Base-by-base conservation (phyloP, 2,329 filamentous ascomycete species). In the Aspergillus sp. region DNA sequence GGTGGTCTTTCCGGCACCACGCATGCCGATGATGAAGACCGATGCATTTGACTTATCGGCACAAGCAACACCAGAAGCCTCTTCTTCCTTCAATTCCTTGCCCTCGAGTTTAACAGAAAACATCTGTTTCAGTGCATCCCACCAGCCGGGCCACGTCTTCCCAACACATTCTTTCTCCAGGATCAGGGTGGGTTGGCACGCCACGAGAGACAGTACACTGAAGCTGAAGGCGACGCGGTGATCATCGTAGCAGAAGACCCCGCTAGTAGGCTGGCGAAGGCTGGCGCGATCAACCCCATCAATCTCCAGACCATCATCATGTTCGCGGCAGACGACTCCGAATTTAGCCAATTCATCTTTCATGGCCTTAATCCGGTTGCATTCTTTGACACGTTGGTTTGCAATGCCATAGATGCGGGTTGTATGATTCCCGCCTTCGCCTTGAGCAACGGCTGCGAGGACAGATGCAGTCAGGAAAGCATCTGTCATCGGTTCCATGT, bases 401-500 rank as follows among this genome's bases (percentile, higher is more conserved):
- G 91, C 91, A 47, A 98, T 98, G 30, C 91, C 91, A 11, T 80
- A 82, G 44, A 98, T 96, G 35, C 76, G 77, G 0, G 91, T 98
- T 2, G 76, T 80, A 28, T 65, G 65, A 24, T 68, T 71, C 6
- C 60, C 56, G 32, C 64, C 66, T 31, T 78, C 78, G 2, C 84
- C 85, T 10, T 74, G 77, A 7, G 89, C 86, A 26, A 94, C 85
- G 22, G 91, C 91, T 15, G 86, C 91, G 29, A 98, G 72, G 4
- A 94, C 86, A 2, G 86, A 93, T 12, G 91, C 91, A 4, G 88
- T 95, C 32, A 98, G 71, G 69, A 98, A 98, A 30, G 91, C 91
- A 60, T 98, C 91, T 0, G 91, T 98, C 91, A 98, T 98, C 1
- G 89, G 83, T 58, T 96, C 91, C 91, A 98, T 98, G 52, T 98